Evolutionary conservation across 2,329 filamentous ascomycete species (phyloP).

Genomic region (Epichloe festucae): DNA sequence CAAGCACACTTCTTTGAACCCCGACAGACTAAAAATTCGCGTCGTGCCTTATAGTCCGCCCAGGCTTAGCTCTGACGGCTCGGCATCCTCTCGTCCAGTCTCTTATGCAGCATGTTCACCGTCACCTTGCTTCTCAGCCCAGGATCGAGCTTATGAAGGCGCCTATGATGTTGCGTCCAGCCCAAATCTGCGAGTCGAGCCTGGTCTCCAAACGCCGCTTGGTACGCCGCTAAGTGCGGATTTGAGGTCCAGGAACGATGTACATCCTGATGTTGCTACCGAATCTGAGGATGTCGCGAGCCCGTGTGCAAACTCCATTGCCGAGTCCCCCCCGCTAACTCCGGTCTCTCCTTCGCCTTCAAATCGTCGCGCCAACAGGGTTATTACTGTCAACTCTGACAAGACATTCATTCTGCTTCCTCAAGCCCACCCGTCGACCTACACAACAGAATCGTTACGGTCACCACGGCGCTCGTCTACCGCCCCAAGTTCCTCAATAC

Average conservation of each 20-base stretch:
- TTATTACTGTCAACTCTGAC: constrained; percentile 40
- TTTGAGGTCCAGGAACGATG: not conserved
- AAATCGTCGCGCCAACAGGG: constrained; percentile 17
- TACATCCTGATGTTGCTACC: not conserved
- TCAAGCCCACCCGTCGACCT: constrained; percentile 18
- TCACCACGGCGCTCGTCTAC: constrained; percentile 33
- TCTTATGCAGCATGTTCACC: constrained; percentile 11
- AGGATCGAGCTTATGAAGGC: not conserved
- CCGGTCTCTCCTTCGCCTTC: constrained; percentile 16
- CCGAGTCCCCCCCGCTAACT: not conserved
- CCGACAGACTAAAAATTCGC: constrained; percentile 22
- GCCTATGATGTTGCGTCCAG: constrained; percentile 1
- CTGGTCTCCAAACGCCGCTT: not conserved
- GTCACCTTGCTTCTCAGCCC: not conserved
- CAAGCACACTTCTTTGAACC: constrained; percentile 2
- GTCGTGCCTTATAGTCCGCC: constrained; percentile 27
- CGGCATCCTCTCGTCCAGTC: constrained; percentile 12
- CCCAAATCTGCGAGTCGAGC: not conserved
- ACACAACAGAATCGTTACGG: constrained; percentile 18
- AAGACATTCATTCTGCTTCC: constrained; percentile 44
- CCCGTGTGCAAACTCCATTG: not conserved
- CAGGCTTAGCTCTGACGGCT: constrained; percentile 20
- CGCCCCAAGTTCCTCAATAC: constrained; percentile 33
- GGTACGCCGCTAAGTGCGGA: not conserved
- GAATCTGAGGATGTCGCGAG: not conserved